phyloP scores from a whole-genome alignment of 1,139 yeast species.

The Taphrina deformans region DNA sequence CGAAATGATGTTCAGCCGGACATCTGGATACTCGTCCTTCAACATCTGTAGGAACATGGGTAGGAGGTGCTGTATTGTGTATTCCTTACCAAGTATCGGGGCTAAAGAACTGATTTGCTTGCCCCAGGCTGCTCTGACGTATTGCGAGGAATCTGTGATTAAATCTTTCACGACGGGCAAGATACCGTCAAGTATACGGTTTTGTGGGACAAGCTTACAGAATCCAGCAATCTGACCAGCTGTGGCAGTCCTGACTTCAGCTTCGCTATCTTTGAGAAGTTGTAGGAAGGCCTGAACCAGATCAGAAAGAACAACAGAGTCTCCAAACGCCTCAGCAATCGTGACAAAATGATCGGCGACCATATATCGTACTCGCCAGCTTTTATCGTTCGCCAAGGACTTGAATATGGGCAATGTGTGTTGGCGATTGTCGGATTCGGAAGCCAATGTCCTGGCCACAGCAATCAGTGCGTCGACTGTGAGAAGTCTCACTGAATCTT shows the following conservation, averaged over 20 bases:
- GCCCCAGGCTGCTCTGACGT: constrained; percentile 90
- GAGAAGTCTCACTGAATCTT: constrained; percentile 90
- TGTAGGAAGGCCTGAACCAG: constrained; percentile 70
- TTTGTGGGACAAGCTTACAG: constrained; percentile 47
- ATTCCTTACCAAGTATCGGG: constrained; percentile 79
- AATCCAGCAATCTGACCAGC: constrained; percentile 83
- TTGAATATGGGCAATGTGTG: constrained; percentile 40
- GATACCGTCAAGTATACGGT: constrained; percentile 64
- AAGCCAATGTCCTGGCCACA: constrained; percentile 46
- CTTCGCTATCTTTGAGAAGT: constrained; percentile 88
- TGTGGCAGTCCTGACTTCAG: constrained; percentile 92
- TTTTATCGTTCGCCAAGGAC: constrained; percentile 77
- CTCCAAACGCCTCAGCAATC: constrained; percentile 57
- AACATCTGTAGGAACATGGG: constrained; percentile 92
- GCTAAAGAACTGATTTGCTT: constrained; percentile 83
- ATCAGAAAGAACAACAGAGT: constrained; percentile 52
- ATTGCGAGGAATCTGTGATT: constrained; percentile 88
- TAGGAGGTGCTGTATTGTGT: constrained; percentile 72
- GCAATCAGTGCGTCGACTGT: constrained; percentile 80
- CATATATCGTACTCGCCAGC: constrained; percentile 98
- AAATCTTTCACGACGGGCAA: constrained; percentile 81
- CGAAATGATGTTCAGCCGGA: constrained; percentile 87
- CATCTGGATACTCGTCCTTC: constrained; percentile 96
- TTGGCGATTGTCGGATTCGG: constrained; percentile 40
- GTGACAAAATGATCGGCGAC: constrained; percentile 88